Evolutionary conservation across 805 yeast genomes (phyloP).

Genomic region (Yamadazyma scolyti): DNA sequence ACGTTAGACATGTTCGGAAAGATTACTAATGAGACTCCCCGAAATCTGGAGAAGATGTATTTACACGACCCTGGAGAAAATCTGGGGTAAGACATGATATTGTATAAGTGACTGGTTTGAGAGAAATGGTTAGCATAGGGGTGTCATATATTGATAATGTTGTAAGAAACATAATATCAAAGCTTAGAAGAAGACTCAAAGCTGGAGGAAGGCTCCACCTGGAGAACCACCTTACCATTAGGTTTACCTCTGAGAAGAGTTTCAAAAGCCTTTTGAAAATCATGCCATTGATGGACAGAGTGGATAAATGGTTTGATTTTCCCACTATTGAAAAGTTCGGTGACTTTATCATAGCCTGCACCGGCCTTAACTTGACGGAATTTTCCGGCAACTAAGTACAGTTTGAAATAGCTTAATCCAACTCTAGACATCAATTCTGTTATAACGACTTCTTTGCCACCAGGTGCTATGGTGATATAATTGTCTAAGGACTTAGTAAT

Average conservation of each 20-base stretch:
- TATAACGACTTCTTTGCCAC: slow-evolving; percentile 41
- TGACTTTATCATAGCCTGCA: slow-evolving; percentile 17
- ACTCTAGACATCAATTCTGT: slow-evolving; percentile 1
- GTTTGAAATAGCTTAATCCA: not conserved
- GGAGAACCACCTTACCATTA: slow-evolving; percentile 65
- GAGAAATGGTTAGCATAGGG: too few relatives aligned
- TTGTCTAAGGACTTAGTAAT: slow-evolving; percentile 46
- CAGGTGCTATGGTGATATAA: slow-evolving; percentile 54
- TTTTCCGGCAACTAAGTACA: not conserved
- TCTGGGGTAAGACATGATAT: too few relatives aligned
- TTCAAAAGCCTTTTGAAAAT: slow-evolving; percentile 49
- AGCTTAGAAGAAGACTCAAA: too few relatives aligned
- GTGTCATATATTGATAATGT: too few relatives aligned
- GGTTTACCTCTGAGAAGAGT: slow-evolving; percentile 45
- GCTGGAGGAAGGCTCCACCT: too few relatives aligned
- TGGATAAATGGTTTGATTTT: slow-evolving; percentile 49
- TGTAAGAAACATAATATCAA: too few relatives aligned
- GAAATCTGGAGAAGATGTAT: too few relatives aligned
- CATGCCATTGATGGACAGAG: slow-evolving; percentile 45
- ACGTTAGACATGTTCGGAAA: too few relatives aligned
- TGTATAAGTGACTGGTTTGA: too few relatives aligned
- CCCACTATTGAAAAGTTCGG: slow-evolving; percentile 43
- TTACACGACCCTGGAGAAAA: too few relatives aligned
- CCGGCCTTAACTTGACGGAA: not conserved
- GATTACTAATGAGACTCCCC: too few relatives aligned